A percentile compares a stretch with the other conserved stretches of the same genome.
Evolutionary conservation across 306 rosid genomes (phyloP).

Genomic region (Malus fusca): DNA sequence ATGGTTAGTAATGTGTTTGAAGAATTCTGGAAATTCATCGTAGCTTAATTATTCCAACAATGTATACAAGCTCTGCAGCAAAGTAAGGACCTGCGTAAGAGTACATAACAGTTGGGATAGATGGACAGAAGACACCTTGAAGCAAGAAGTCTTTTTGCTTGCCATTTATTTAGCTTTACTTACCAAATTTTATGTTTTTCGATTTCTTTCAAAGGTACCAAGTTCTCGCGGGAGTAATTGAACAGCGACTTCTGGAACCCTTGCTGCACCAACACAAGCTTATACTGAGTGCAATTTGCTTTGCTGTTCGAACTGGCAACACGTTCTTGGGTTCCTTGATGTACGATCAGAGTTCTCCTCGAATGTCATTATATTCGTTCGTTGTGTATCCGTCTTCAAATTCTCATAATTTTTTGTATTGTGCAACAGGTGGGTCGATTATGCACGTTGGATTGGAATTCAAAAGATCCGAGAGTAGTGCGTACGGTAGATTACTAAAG

Average conservation of each 20-base stretch:
- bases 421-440: constrained; percentile 81
- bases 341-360: constrained; percentile 14
- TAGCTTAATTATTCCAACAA: neutral
- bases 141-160: neutral
- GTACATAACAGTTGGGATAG: no score
- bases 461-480: constrained; percentile 48
- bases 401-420: constrained; percentile 8
- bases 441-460: constrained; percentile 74
- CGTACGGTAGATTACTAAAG: neutral
- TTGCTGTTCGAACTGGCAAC: constrained; percentile 46
- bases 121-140: neutral
- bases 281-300: constrained; percentile 34
- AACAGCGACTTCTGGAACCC: constrained; percentile 50
- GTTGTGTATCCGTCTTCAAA: neutral
- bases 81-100: no score
- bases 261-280: constrained; percentile 39
- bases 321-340: constrained; percentile 49
- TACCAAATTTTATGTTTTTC: neutral
- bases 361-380: neutral
- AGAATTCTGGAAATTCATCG: neutral
- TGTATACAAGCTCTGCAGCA: neutral
- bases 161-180: neutral
- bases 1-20: neutral
- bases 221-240: constrained; percentile 41
- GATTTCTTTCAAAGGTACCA: constrained; percentile 34